phyloP scores from a whole-genome alignment of 768 basidiomycete species.

The Piloderma croceum region DNA sequence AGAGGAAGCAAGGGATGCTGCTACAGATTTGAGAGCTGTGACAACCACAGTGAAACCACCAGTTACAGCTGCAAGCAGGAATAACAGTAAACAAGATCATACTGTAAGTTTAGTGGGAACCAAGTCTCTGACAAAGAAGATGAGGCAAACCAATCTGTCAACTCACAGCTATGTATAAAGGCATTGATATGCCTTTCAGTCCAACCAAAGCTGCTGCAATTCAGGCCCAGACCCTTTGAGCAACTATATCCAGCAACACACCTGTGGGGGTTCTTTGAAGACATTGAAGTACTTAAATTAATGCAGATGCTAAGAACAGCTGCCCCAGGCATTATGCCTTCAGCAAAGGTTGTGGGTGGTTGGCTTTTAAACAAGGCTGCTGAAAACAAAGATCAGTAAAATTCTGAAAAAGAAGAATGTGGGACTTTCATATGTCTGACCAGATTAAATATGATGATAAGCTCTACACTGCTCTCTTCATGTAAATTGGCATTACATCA shows the following conservation, averaged over 20 bases:
- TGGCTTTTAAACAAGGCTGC: slow-evolving; percentile 4
- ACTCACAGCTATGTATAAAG: not conserved
- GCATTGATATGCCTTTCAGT: slow-evolving; percentile 6
- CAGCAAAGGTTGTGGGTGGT: slow-evolving; percentile 3
- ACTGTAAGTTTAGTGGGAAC: too few relatives aligned
- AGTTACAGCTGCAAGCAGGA: too few relatives aligned
- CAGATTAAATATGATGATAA: too few relatives aligned
- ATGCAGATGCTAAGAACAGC: slow-evolving; percentile 4
- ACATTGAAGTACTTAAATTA: slow-evolving; percentile 5
- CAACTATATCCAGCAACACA: too few relatives aligned
- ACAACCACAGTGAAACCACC: too few relatives aligned
- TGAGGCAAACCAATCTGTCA: too few relatives aligned
- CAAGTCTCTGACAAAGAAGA: too few relatives aligned
- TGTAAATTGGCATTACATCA: too few relatives aligned
- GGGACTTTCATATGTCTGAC: too few relatives aligned
- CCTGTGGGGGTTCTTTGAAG: not conserved
- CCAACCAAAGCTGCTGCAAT: not conserved
- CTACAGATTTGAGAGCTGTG: too few relatives aligned
- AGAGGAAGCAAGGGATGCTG: not conserved
- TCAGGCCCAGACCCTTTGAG: slow-evolving; percentile 5
- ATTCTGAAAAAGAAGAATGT: not conserved
- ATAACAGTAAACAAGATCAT: too few relatives aligned
- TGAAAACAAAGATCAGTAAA: not conserved
- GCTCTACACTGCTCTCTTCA: too few relatives aligned
- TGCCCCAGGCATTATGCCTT: slow-evolving; percentile 2